A percentile compares a stretch with the other conserved stretches of the same genome.
Conservation (phyloP, 192 early-diverging fungal genomes). For the Phycomyces blakesleeanus region DNA sequence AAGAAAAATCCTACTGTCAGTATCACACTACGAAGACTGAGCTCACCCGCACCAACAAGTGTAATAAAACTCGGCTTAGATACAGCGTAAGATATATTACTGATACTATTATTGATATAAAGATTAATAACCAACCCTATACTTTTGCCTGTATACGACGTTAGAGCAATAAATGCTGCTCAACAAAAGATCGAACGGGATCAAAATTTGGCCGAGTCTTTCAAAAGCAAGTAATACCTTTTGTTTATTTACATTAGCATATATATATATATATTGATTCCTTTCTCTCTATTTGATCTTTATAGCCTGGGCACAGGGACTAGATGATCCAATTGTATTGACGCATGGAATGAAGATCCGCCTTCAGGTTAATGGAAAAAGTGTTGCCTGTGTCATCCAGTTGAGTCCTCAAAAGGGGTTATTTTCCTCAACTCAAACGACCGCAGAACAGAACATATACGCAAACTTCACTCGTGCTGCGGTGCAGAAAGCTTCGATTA, state of each 20-base stretch:
- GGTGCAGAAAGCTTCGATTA: not conserved
- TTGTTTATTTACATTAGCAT: not conserved
- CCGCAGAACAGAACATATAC: constrained; percentile 3
- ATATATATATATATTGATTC: not conserved
- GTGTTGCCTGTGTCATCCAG: constrained; percentile 29
- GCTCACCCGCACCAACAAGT: not conserved
- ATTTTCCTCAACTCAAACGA: constrained; percentile 4
- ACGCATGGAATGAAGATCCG: constrained; percentile 41
- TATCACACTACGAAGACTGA: constrained; percentile 14
- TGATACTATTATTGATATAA: no score
- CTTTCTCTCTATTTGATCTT: not conserved
- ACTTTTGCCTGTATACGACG: no score
- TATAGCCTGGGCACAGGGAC: constrained; percentile 7
- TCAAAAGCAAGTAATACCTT: constrained; percentile 19
- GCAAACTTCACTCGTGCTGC: not conserved
- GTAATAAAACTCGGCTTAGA: constrained; percentile 27
- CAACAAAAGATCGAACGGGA: constrained; percentile 19
- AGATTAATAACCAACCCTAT: no score
- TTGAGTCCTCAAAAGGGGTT: constrained; percentile 37
- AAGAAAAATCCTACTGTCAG: constrained; percentile 9
- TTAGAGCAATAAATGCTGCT: constrained; percentile 8
- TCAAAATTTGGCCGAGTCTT: not conserved
- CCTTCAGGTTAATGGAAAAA: constrained; percentile 22
- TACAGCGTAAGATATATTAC: constrained; percentile 8
- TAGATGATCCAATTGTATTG: constrained; percentile 24